Evolutionary conservation across 2,329 filamentous ascomycete genomes (phyloP).

Genomic region (Phoma herbarum): DNA sequence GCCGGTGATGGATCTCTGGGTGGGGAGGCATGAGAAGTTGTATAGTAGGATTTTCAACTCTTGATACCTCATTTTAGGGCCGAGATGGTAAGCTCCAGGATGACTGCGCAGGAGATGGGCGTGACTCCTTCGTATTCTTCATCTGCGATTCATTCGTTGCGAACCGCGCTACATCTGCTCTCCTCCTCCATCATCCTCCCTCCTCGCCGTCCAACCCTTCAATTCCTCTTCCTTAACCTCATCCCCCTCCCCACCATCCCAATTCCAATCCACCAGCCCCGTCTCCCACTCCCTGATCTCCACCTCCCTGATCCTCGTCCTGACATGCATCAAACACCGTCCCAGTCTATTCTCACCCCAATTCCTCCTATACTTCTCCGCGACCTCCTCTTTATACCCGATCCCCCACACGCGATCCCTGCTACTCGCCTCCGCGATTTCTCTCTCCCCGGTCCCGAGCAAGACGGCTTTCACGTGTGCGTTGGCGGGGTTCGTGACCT

Average conservation of each 20-base stretch:
- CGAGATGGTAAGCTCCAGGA: too few relatives aligned
- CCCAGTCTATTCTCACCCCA: conserved; percentile 70
- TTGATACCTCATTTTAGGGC: too few relatives aligned
- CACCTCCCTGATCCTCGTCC: not conserved
- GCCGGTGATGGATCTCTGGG: conserved; percentile 82
- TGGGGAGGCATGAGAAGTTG: conserved; percentile 81
- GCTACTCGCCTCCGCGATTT: conserved; percentile 64
- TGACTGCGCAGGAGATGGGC: too few relatives aligned
- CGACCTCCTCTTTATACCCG: conserved; percentile 24
- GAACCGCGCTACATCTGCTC: too few relatives aligned
- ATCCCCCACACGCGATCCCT: conserved; percentile 28
- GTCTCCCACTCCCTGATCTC: not conserved
- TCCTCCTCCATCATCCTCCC: not conserved
- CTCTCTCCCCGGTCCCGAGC: conserved; percentile 20
- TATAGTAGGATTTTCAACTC: conserved; percentile 91
- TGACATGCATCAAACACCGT: not conserved
- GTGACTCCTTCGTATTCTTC: not conserved
- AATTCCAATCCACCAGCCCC: not conserved
- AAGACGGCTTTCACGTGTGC: not conserved
- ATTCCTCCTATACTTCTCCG: conserved; percentile 47
- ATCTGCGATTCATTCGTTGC: too few relatives aligned
- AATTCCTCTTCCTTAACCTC: not conserved
- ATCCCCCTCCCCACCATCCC: not conserved
- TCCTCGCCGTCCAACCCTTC: not conserved
- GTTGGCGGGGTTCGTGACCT: not conserved